Percentiles rank a stretch among this genome's conserved stretches.
Evolutionary conservation across 129 eudicot genomes (phyloP).

Genomic region (Mikania micrantha): DNA sequence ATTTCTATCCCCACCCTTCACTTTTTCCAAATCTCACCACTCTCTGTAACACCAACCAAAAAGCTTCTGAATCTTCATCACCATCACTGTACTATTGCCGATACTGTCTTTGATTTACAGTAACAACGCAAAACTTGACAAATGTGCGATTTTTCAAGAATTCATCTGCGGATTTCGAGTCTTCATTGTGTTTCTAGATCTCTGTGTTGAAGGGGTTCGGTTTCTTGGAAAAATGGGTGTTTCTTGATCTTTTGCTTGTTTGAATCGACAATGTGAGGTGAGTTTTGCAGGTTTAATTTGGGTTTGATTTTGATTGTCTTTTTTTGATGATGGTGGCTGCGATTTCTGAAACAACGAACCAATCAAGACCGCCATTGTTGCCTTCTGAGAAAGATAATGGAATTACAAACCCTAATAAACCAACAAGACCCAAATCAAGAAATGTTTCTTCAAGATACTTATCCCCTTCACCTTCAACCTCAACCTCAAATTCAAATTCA

Average conservation of each 20-base stretch:
- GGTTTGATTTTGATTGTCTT: slow-evolving; percentile 6
- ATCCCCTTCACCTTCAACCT: slow-evolving; percentile 76
- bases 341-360: slow-evolving; percentile 41
- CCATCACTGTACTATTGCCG: slow-evolving; percentile 19
- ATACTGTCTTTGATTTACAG: background rate
- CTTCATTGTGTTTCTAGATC: slow-evolving; percentile 25
- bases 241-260: slow-evolving; percentile 4
- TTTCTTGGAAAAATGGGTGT: background rate
- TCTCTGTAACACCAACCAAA: background rate
- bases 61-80: slow-evolving; percentile 25
- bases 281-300: slow-evolving; percentile 6
- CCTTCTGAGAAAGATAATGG: slow-evolving; percentile 60
- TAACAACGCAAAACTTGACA: background rate
- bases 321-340: slow-evolving; percentile 68
- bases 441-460: slow-evolving; percentile 74
- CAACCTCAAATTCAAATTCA: slow-evolving; percentile 46
- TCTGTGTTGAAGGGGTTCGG: slow-evolving; percentile 8
- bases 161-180: slow-evolving; percentile 20
- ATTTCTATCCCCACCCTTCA: slow-evolving; percentile 30
- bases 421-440: slow-evolving; percentile 60
- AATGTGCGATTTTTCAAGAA: slow-evolving; percentile 20
- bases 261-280: slow-evolving; percentile 54
- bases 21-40: slow-evolving; percentile 42
- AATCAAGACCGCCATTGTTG: slow-evolving; percentile 73
- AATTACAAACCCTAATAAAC: slow-evolving; percentile 30